Evolutionary conservation across 371 early-diverging fungal genomes (phyloP), one percentile per base, ranked within the genome.

Genomic region (Mortierella sp.): DNA sequence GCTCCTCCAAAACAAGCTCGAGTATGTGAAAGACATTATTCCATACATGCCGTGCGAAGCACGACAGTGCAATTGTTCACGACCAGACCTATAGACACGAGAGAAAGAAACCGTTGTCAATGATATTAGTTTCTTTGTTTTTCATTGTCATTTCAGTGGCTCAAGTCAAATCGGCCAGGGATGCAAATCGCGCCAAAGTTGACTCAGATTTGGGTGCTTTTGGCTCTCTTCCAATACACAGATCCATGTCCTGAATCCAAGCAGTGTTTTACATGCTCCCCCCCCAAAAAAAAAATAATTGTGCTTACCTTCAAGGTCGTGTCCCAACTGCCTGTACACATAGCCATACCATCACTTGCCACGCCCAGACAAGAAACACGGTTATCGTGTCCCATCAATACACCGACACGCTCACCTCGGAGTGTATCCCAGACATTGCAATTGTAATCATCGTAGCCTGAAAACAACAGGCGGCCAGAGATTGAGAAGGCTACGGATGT

Each of bases 321-420:
- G 81, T 99, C 99, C 99, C 99, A 99, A 75, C 95, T 95, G 37
- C 98, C 99, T 1, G 99, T 99, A 81, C 96, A 96, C 77, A 98
- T 88, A 14, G 97, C 98, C 95, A 96, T 95, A 26, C 99, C 99
- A 81, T 98, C 99, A 58, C 89, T 89, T 1, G 96, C 92, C 3
- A 99, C 96, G 55, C 98, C 99, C 46, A 98, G 83, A 82, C 98
- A 98, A 70, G 94, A 94, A 18, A 98, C 98, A 50, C 99, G 91
- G 86, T 98, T 98, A 59, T 98, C 98, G 82, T 98, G 99, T n/a
- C 93, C 93, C 50, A 95, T 90, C 68, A 98, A 82, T 1, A 96
- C 94, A 53, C 98, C 97, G 25, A 97, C 96, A 62, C 97, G 89
- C 58, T 97, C 95, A 56, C 95, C 96, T 82, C 95, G 95, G 57